Evolutionary conservation across 1,284 basidiomycete species (phyloP), one percentile per base, ranked within the genome.

Genomic region (Xerocomus amazonicus): DNA sequence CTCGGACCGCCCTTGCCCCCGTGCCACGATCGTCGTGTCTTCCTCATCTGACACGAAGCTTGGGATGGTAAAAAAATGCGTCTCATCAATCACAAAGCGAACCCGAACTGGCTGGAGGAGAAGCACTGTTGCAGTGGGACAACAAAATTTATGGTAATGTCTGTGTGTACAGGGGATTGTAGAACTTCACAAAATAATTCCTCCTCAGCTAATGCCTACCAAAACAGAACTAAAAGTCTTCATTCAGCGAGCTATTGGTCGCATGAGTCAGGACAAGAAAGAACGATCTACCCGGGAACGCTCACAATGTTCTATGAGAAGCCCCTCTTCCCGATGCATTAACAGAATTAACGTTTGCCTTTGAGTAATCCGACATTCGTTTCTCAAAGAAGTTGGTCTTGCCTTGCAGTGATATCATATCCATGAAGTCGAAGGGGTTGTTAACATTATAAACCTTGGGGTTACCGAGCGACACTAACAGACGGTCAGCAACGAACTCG

Each of bases 401-500:
- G 48, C 83, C 84, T 66, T 92, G 86, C 4, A 95, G 75, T 32
- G 90, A 92, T 57, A 94, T 96, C 80, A 92, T 87, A 62, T 94
- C 91, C 90, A 94, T 93, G 62, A 90, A 90, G 69, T 90, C 87
- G 69, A 87, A 87, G 44, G 90, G 90, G 68, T 92, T 92, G 7
- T 79, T 69, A 9, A 75, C 71, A 63, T 84, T 76, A 75, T 90
- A 97, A 53, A 82, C 67, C 70, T 92, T 93, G 32, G 81, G 73
- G 67, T 89, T 90, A 39, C 92, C 92, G 26, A 97, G 80, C 8
- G 89, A 79, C 31, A 89, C 83, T 38, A 97, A 81, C 10, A 98
- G 78, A 44, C 92, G 85, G 65, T 97, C 94, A 43, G 95, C 95
- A 45, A 97, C 93, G 63, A 97, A 98, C 72, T 97, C 91, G 61